Evolutionary conservation across 108 stramenopile species (phyloP), one percentile per base, ranked within the genome.

Genomic region (Mediolabrus comicus): DNA sequence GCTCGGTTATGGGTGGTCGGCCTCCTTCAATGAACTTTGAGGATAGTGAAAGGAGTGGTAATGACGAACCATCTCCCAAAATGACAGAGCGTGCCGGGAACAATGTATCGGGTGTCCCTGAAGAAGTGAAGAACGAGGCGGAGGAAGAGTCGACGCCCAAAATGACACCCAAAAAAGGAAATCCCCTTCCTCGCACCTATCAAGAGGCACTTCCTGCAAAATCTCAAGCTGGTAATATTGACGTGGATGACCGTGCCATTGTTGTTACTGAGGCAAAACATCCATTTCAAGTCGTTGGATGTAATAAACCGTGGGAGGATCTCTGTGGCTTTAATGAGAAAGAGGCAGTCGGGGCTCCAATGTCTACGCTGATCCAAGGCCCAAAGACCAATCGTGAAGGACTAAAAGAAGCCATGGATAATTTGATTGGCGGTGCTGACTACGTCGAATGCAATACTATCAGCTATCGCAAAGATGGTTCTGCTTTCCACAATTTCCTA

Each of bases 221-320:
- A 39, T 39, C 38, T 43, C n/a, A n/a, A n/a, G n/a, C n/a, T n/a
- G n/a, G n/a, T n/a, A n/a, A n/a, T n/a, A 17, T n/a, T 17, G 28
- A 62, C 35, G 33, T 43, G 12, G 71, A 72, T 17, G 13, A n/a
- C 17, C 71, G 71, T 4, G 71, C 71, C 8, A 63, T 72, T 72
- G 71, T 72, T 3, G 71, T 72, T 27, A 72, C 71, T 5, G 71
- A 72, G 53, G 51, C 52, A 6, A 63, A 61, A 16, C 53, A 62
- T 4, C 10, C 10, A 11, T 72, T 43, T 22, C 56, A 62, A 25
- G 62, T 72, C 39, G 55, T 72, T 8, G 71, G 71, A 19, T 72
- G 71, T n/a, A 72, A 72, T 30, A 72, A 72, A 28, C 61, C 71
- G 2, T 72, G 71, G 71, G 71, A 72, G 34, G 62, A 72, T 52